phyloP scores from a whole-genome alignment of 345 rosid species.

The Sonneratia caseolaris region DNA sequence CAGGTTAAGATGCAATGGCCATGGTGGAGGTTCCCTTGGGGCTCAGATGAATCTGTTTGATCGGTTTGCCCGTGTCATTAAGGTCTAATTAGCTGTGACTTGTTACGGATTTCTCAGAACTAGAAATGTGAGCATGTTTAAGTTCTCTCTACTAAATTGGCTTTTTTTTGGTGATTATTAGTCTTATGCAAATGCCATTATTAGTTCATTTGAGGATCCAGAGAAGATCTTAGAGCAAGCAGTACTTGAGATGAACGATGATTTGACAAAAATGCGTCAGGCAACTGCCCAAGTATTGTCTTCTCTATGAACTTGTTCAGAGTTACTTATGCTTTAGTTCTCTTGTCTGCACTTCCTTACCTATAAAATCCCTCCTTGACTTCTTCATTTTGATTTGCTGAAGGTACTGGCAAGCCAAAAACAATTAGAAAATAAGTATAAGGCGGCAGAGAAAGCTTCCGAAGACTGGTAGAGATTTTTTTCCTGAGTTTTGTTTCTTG shows the following conservation, averaged over 20 bases:
- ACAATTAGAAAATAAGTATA: conserved; percentile 62
- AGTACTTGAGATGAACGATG: conserved; percentile 66
- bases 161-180: conserved; percentile 10
- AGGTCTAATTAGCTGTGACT: conserved; percentile 26
- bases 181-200: conserved; percentile 65
- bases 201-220: conserved; percentile 65
- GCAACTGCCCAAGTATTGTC: conserved; percentile 64
- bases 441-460: conserved; percentile 55
- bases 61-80: conserved; percentile 62
- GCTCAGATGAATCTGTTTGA: conserved; percentile 60
- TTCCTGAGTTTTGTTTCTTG: not conserved
- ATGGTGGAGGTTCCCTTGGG: conserved; percentile 38
- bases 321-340: conserved; percentile 2
- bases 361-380: not conserved
- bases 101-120: not conserved
- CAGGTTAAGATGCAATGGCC: conserved; percentile 35
- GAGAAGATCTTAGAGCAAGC: conserved; percentile 75
- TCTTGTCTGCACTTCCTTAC: conserved; percentile 3
- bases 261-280: conserved; percentile 69
- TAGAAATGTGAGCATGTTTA: not conserved
- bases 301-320: not conserved
- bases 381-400: conserved; percentile 3
- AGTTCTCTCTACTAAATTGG: not conserved
- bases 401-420: conserved; percentile 77
- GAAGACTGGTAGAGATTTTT: conserved; percentile 49